Conservation (phyloP, 208 protist species). For the Trypanosoma rangeli region DNA sequence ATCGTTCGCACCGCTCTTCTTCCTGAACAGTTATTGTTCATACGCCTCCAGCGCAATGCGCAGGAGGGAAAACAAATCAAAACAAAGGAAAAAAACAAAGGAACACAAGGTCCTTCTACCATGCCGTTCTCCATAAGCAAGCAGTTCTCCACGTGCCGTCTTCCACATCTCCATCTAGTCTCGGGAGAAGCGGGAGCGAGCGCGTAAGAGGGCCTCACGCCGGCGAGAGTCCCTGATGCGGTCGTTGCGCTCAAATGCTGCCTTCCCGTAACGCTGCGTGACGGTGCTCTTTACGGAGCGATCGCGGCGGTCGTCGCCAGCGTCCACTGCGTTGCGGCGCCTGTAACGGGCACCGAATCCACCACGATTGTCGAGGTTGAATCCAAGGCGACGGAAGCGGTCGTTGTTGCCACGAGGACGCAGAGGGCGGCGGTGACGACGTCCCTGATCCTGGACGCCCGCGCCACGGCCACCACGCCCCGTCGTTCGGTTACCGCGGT, state of each 20-base stretch:
- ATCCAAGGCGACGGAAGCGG: constrained; percentile 12
- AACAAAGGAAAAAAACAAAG: neutral
- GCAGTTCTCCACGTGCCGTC: neutral
- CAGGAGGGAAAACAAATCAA: neutral
- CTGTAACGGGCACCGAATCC: neutral
- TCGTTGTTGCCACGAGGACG: constrained; percentile 15
- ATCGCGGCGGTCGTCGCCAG: constrained; percentile 27
- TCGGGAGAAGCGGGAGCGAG: constrained; percentile 63
- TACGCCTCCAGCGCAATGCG: neutral
- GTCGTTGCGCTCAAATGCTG: constrained; percentile 67
- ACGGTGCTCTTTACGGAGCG: constrained; percentile 53
- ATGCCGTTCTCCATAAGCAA: neutral
- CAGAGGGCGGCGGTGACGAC: neutral
- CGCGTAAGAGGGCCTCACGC: constrained; percentile 49
- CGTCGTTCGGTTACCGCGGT: neutral
- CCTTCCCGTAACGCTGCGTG: constrained; percentile 34
- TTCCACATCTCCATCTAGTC: constrained; percentile 35
- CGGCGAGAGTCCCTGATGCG: constrained; percentile 43
- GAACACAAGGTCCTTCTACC: neutral
- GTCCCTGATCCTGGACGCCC: neutral
- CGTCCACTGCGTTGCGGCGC: constrained; percentile 26
- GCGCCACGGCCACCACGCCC: too few species aligned
- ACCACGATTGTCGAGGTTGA: neutral
- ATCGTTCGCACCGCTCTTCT: neutral
- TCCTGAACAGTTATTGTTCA: neutral